Conservation (phyloP, 1,284 basidiomycete genomes). For the Cronartium quercuum region DNA sequence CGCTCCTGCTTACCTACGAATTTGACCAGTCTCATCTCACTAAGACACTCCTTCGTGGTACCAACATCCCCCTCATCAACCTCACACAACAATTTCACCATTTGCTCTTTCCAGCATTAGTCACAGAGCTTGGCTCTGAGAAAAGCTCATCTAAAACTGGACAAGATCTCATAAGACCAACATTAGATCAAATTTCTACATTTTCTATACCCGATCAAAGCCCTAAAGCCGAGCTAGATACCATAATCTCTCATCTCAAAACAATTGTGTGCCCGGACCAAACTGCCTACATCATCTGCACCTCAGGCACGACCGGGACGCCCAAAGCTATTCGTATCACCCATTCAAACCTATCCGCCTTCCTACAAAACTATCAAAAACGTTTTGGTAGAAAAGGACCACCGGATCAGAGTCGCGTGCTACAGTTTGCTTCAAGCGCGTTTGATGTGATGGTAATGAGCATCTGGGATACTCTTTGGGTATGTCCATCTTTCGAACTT, state of each 20-base stretch:
- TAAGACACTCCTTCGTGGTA: constrained; percentile 23
- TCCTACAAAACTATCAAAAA: constrained; percentile 43
- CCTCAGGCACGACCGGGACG: constrained; percentile 43
- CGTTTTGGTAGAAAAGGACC: constrained; percentile 41
- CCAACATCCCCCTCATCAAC: constrained; percentile 19
- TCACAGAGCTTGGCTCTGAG: neutral
- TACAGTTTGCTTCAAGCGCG: constrained; percentile 44
- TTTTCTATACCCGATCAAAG: constrained; percentile 3
- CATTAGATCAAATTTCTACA: neutral
- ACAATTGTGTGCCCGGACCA: neutral
- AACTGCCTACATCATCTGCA: constrained; percentile 44
- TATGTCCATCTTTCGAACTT: neutral
- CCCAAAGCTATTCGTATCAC: constrained; percentile 44
- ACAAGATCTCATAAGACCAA: neutral
- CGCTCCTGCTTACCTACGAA: constrained; percentile 37
- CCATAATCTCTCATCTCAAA: constrained; percentile 2
- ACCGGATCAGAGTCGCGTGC: constrained; percentile 40
- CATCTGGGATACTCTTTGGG: constrained; percentile 42
- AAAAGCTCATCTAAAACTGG: neutral
- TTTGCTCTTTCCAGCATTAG: constrained; percentile 11
- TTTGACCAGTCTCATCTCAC: constrained; percentile 32
- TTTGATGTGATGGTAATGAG: constrained; percentile 45
- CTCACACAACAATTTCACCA: neutral
- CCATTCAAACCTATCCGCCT: constrained; percentile 42
- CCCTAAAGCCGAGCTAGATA: neutral